These are phyloP conservation scores for Nannochloropsis gaditana DNA, from an alignment of 108 stramenopile species.

Conservation along the genomic window DNA sequence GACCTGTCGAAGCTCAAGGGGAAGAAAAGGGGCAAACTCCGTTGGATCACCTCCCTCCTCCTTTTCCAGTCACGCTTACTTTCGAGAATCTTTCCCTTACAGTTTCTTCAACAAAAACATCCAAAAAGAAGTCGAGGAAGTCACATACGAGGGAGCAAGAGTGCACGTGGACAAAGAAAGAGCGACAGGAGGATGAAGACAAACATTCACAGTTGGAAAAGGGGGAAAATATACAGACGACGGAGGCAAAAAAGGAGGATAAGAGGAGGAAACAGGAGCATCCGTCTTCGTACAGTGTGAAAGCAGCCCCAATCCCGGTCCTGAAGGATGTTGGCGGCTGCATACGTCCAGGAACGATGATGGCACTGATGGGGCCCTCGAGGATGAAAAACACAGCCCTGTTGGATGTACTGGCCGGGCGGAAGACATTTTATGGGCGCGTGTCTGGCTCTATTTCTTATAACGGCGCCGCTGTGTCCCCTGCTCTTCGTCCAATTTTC, in stretches of 20 bases:
- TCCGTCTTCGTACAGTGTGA: too few species aligned
- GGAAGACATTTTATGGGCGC: conserved; percentile 67
- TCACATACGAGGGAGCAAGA: not conserved
- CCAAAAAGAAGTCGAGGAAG: not conserved
- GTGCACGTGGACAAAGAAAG: not conserved
- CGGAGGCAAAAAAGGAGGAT: not conserved
- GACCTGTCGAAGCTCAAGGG: too few species aligned
- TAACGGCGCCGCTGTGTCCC: conserved; percentile 63
- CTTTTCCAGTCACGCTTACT: not conserved
- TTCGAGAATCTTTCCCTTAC: not conserved
- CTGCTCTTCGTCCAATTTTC: conserved; percentile 15
- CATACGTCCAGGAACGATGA: not conserved
- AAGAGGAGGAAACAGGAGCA: too few species aligned
- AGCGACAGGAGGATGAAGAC: not conserved
- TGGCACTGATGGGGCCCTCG: conserved; percentile 50
- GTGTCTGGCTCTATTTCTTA: conserved; percentile 66
- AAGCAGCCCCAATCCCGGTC: too few species aligned
- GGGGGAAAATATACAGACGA: not conserved
- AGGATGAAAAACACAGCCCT: conserved; percentile 63
- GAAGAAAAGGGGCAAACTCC: not conserved
- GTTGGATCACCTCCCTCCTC: not conserved
- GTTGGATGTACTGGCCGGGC: conserved; percentile 70
- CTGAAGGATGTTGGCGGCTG: not conserved
- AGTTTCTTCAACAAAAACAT: not conserved
- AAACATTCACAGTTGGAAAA: not conserved